Base-by-base conservation (phyloP, 2,329 filamentous ascomycete species). In the Xylaria sp. region DNA sequence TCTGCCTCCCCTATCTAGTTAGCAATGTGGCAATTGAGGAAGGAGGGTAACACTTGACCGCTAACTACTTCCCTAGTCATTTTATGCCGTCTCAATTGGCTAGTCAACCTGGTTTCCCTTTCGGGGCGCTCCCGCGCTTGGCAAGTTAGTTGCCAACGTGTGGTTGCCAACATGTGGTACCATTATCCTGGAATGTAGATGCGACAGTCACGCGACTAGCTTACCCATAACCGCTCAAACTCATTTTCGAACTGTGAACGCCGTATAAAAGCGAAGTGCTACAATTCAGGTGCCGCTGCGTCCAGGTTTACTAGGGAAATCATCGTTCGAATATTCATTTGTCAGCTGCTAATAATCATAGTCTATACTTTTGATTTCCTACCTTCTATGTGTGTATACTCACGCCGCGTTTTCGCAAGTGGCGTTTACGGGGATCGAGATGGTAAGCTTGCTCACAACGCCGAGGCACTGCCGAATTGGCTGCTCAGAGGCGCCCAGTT, bases 41-140 rank as follows among this genome's bases (percentile, higher is more conserved):
- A 67, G 68, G 68, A 69, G 68, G 64, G 61, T 64, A 51, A 40
- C 68, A 61, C 55, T 58, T 68, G 64, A 64, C 64, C 60, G 50
- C 55, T 37, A 42, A 58, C 53, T 60, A 27, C 37, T 58, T 27
- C 60, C 57, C 68, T 50, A 6, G 60, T 40, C 40, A 40, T 48
- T 66, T 27, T 42, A 65, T 54, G 51, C 25, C 29, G 21, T 47
- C 57, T 44, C 58, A 21, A 68, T 68, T 68, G 66, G 66, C 37
- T 21, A 59, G 35, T 44, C 18, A 18, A 40, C 37, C 18, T 32
- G 21, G 5, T 59, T 65, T 47, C 62, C 27, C 23, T 54, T 62
- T 54, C 13, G 50, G 55, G 35, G 35, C 32, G 32, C 21, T 60
- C 51, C 50, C 51, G 48, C 13, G 51, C 66, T 69, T 65, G 58